phyloP scores from a whole-genome alignment of 148 eudicot genomes.

The Camellia granthamiana region DNA sequence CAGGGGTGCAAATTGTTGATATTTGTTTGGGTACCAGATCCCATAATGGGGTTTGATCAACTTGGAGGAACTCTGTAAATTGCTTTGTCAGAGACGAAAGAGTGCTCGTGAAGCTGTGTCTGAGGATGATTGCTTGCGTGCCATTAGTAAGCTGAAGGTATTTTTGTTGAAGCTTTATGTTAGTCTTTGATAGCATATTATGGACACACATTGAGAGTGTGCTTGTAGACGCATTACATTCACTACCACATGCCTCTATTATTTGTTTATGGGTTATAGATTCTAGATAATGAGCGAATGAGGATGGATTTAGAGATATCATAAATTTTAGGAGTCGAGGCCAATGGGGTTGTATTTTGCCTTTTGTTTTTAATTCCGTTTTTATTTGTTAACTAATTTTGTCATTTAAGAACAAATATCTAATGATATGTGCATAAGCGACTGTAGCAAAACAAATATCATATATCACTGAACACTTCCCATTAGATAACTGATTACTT shows the following conservation, averaged over 20 bases:
- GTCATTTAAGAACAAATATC: neutral
- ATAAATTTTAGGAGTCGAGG: neutral
- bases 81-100: slow-evolving; percentile 71
- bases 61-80: slow-evolving; percentile 78
- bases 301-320: neutral
- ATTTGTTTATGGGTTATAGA: neutral
- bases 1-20: slow-evolving; percentile 94
- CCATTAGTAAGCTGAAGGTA: slow-evolving; percentile 98
- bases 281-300: neutral
- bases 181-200: neutral
- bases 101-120: slow-evolving; percentile 86
- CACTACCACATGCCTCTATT: neutral
- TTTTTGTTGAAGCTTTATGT: neutral
- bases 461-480: neutral
- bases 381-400: neutral
- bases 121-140: slow-evolving; percentile 97
- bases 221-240: neutral
- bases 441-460: neutral
- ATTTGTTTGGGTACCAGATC: slow-evolving; percentile 89
- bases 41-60: slow-evolving; percentile 91
- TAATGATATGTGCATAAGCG: neutral
- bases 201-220: slow-evolving; percentile 1
- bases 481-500: too few species aligned
- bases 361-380: neutral
- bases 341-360: neutral